Evolutionary conservation across 257 asterid genomes (phyloP).

Genomic region (Nicotiana knightiana): DNA sequence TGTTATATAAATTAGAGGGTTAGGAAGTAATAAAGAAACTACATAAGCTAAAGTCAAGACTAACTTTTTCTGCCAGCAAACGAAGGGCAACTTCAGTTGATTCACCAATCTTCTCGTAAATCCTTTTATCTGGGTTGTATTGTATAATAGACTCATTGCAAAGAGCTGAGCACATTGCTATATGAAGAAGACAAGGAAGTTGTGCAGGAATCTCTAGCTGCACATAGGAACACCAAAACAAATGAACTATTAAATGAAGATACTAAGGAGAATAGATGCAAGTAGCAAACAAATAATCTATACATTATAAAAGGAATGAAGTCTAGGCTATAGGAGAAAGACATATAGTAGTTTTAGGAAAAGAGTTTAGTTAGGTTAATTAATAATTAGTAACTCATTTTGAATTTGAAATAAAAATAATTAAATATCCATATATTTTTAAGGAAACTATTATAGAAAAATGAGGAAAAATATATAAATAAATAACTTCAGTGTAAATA

Average conservation of each 20-base stretch:
- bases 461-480: no score
- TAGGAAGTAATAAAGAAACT: background rate
- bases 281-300: background rate
- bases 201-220: constrained; percentile 96
- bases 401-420: no score
- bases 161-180: constrained; percentile 96
- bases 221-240: constrained; percentile 18
- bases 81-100: constrained; percentile 99
- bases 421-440: no score
- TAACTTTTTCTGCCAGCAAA: constrained; percentile 91
- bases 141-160: constrained; percentile 93
- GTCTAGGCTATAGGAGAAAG: no score
- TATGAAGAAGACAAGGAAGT: constrained; percentile 84
- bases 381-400: no score
- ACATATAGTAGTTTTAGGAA: no score
- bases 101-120: constrained; percentile 96
- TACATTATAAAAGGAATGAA: no score
- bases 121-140: constrained; percentile 89
- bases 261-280: background rate
- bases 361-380: no score
- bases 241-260: background rate
- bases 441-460: no score
- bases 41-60: constrained; percentile 16
- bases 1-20: background rate
- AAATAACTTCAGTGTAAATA: no score